Evolutionary conservation across 2,329 filamentous ascomycete genomes (phyloP).

Genomic region (Arthroderma sp.): DNA sequence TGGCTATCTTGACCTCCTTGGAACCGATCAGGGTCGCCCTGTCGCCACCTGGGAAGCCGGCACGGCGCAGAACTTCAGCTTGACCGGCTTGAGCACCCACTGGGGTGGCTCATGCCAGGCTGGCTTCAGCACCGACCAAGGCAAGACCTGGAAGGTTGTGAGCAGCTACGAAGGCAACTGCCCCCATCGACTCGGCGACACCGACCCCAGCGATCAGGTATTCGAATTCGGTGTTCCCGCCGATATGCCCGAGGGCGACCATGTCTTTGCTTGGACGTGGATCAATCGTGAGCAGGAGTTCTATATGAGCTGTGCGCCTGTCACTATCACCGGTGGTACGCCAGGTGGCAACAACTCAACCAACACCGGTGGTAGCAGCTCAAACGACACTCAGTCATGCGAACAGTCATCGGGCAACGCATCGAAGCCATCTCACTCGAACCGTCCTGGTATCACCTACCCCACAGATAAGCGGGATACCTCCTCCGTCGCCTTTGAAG

Average conservation of each 20-base stretch:
- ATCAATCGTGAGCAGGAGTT: slow-evolving; percentile 36
- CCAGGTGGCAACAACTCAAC: background rate
- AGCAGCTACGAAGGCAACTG: slow-evolving; percentile 36
- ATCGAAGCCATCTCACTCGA: background rate
- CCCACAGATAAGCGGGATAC: background rate
- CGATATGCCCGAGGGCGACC: slow-evolving; percentile 29
- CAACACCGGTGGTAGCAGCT: background rate
- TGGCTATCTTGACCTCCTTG: slow-evolving; percentile 32
- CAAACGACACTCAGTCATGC: background rate
- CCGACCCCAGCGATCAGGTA: slow-evolving; percentile 26
- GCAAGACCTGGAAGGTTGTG: slow-evolving; percentile 32
- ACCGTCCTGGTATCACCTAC: background rate
- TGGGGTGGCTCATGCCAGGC: slow-evolving; percentile 36
- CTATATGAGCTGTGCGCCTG: slow-evolving; percentile 33
- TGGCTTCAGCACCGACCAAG: slow-evolving; percentile 31
- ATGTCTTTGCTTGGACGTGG: slow-evolving; percentile 36
- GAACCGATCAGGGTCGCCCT: slow-evolving; percentile 28
- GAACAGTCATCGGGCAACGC: background rate
- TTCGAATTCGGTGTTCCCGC: slow-evolving; percentile 34
- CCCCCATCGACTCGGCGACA: slow-evolving; percentile 25
- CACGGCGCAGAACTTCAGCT: slow-evolving; percentile 27
- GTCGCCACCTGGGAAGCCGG: slow-evolving; percentile 33
- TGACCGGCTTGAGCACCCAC: slow-evolving; percentile 26
- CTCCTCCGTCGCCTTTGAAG: slow-evolving; percentile 10
- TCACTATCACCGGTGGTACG: slow-evolving; percentile 24